Evolutionary conservation across 169 alveolate species (phyloP), one percentile per base, ranked within the genome.

Genomic region (Plasmodium chabaudi): DNA sequence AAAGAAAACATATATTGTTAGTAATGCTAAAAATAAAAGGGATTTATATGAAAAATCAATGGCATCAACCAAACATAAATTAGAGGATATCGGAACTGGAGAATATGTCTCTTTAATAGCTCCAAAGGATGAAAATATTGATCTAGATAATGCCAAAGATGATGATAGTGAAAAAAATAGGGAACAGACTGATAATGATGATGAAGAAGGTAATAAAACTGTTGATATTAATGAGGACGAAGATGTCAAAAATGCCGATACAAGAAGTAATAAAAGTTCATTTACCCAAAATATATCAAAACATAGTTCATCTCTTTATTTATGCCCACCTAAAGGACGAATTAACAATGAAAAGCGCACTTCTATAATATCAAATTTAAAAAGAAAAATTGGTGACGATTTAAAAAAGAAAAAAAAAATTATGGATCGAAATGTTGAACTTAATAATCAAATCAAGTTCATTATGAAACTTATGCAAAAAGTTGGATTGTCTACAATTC

Each of bases 381-480:
- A 86, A 44, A 75, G 60, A 70, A 86, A 86, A 71, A 86, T 86
- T 59, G 91, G 59, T 47, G 87, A 86, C n/a, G 91, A 86, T 53
- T 46, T 86, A 44, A 68, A 70, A 25, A 86, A 86, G 19, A 86
- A 86, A 49, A 86, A 86, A 53, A 86, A 86, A 56, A 70, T 86
- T 49, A 70, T 70, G 51, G 42, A 55, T 55, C 69, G 91, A 70
- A 86, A 86, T 69, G 53, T 86, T n/a, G 91, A 86, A 42, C 87
- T 86, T 23, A 86, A 70, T 59, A 86, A 70, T 39, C 91, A 86
- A 70, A 86, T 86, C 12, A 68, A 71, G 47, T 86, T 86, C 71
- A 71, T 86, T 46, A 86, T 86, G 91, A 86, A 86, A 23, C 74
- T 86, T 27, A 86, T 86, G 91, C 91, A 86, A 55, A 86, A 86